phyloP scores from a whole-genome alignment of 2,329 filamentous ascomycete genomes.

The Pyrenochaeta sp. region DNA sequence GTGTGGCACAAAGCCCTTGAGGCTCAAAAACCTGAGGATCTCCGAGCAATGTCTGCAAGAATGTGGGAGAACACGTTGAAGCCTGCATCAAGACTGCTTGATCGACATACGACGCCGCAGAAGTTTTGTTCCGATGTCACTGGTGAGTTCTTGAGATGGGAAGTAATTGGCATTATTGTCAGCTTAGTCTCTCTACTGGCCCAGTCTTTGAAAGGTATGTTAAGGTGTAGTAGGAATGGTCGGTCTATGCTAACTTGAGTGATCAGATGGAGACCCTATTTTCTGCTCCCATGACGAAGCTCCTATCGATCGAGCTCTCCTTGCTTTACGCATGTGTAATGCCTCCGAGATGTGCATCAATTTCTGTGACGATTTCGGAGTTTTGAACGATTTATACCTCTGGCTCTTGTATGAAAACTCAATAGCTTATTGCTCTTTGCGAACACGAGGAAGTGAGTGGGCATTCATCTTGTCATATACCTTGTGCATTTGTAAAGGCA shows the following conservation, averaged over 20 bases:
- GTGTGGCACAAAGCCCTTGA: slow-evolving; percentile 36
- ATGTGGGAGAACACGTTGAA: slow-evolving; percentile 53
- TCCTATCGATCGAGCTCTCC: slow-evolving; percentile 31
- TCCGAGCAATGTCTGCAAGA: slow-evolving; percentile 49
- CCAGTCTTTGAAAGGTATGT: slow-evolving; percentile 34
- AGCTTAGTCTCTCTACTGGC: slow-evolving; percentile 49
- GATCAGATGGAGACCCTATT: slow-evolving; percentile 39
- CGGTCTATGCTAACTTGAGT: slow-evolving; percentile 3
- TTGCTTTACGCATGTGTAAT: slow-evolving; percentile 34
- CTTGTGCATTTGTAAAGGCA: no score
- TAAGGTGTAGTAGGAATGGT: not conserved
- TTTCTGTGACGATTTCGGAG: slow-evolving; percentile 42
- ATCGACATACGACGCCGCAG: slow-evolving; percentile 46
- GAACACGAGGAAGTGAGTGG: slow-evolving; percentile 38
- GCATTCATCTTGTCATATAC: not conserved
- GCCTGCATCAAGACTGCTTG: slow-evolving; percentile 39
- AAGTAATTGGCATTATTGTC: slow-evolving; percentile 52
- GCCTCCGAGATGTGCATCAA: slow-evolving; percentile 39
- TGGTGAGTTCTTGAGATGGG: slow-evolving; percentile 53
- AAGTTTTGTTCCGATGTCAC: slow-evolving; percentile 50
- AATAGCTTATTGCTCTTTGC: slow-evolving; percentile 32
- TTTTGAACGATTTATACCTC: slow-evolving; percentile 44
- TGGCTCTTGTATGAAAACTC: slow-evolving; percentile 45
- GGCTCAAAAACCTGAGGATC: slow-evolving; percentile 32
- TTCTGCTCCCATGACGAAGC: slow-evolving; percentile 39